phyloP scores from a whole-genome alignment of 305 asterid genomes.

The Ilex paraguariensis region DNA sequence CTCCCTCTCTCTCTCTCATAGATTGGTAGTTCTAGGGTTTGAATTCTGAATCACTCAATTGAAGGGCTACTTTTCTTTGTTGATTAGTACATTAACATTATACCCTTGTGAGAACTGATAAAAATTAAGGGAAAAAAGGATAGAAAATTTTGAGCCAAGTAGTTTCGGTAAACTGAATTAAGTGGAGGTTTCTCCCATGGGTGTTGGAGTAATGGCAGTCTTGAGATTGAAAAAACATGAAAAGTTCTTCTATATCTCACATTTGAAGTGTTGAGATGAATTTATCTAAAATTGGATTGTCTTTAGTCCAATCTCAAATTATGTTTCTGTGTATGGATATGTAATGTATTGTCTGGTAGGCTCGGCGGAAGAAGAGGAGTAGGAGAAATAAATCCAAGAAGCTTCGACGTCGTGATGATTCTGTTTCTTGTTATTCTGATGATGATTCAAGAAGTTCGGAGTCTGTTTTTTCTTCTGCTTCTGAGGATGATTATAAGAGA shows the following conservation, averaged over 20 bases:
- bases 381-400: slow-evolving; percentile 60
- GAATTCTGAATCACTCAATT: neutral
- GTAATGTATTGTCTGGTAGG: slow-evolving; percentile 17
- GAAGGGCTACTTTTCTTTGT: slow-evolving; percentile 7
- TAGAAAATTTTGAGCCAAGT: slow-evolving; percentile 14
- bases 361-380: slow-evolving; percentile 49
- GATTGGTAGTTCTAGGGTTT: neutral
- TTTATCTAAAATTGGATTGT: slow-evolving; percentile 5
- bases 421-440: slow-evolving; percentile 47
- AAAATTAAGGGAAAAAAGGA: slow-evolving; percentile 3
- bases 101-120: neutral
- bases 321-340: neutral
- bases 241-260: neutral
- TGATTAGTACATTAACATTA: neutral
- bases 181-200: neutral
- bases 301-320: neutral
- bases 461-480: slow-evolving; percentile 39
- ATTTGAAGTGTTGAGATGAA: neutral
- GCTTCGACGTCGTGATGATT: slow-evolving; percentile 34
- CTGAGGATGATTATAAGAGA: slow-evolving; percentile 32
- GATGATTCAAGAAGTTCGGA: slow-evolving; percentile 42
- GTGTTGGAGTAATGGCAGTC: too few relatives aligned
- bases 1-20: neutral
- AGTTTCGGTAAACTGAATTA: neutral
- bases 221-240: neutral